Base-by-base conservation (phyloP, 306 rosid genomes). In the Prunus kanzakura region DNA sequence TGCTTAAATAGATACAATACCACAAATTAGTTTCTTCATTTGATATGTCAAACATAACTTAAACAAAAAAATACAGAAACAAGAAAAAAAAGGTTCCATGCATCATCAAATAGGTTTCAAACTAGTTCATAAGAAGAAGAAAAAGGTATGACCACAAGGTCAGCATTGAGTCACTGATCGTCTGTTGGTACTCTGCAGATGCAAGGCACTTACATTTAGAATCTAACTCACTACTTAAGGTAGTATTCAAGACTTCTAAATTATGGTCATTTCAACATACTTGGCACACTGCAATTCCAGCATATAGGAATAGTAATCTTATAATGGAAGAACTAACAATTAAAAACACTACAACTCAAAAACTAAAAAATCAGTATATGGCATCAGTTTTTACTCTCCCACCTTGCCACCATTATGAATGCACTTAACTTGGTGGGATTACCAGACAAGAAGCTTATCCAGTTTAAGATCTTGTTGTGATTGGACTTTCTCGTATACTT, bases 341-440 rank as follows among this genome's bases (percentile, higher is more conserved):
- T n/a, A 18, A 38, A 38, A 65, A 11, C 12, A 18, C 14, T 32
- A 30, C 69, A 64, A 32, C 47, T 19, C 1, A 32, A 5, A 8
- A 41, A 30, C 46, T 19, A 0, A 32, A 5, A 8, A 41, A 32
- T 38, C 69, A 32, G 12, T 64, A 32, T 20, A 64, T 64, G 46
- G 47, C 30, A 12, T 64, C 69, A 64, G 22, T 32, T 15, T 64
- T 30, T 64, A 64, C 18, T 41, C 10, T 18, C 46, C 70, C 23
- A 38, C 16, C 51, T 43, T 43, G 35, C 71, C 55, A 43, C 71
- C 71, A 11, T 45, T 41, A 50, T 78, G 41, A 47, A 70, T 63
- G 32, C 45, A 50, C 55, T 70, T 65, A 13, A 35, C 16, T 18
- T 7, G 12, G 32, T 13, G 13, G 71, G 71, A 8, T 66, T 41